phyloP scores from a whole-genome alignment of 139 green algal genomes.

The Raphidocelis subcapitata region DNA sequence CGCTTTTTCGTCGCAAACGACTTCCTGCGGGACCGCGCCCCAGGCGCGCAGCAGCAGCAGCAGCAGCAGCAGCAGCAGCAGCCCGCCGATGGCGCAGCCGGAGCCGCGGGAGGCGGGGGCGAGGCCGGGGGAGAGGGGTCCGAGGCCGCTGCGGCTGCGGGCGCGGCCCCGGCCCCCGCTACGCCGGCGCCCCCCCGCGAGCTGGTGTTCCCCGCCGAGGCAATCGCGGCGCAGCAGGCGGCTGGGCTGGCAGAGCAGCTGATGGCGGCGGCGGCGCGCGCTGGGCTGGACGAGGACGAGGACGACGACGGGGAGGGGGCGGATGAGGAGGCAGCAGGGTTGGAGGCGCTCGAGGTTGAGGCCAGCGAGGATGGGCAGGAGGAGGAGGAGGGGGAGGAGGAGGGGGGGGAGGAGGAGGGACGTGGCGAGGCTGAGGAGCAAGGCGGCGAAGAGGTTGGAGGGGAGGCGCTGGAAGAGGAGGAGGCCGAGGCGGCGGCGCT shows the following conservation, averaged over 20 bases:
- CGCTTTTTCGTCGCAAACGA: conserved; percentile 29
- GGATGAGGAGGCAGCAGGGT: neutral
- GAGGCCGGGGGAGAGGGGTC: neutral
- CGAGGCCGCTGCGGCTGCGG: conserved; percentile 11
- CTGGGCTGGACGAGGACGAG: neutral
- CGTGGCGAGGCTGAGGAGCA: neutral
- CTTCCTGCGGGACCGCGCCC: conserved; percentile 17
- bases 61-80: neutral
- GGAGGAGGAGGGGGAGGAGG: conserved; percentile 6
- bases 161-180: too few species aligned
- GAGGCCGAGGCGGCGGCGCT: too few species aligned
- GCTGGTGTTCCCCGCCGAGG: conserved; percentile 24
- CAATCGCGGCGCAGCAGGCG: conserved; percentile 5
- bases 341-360: neutral
- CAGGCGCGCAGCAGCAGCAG: neutral
- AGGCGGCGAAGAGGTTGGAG: neutral
- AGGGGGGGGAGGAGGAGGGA: neutral
- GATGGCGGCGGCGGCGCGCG: neutral
- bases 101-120: neutral
- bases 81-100: too few species aligned
- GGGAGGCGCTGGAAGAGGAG: too few species aligned
- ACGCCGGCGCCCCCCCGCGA: neutral
- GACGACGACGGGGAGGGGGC: neutral
- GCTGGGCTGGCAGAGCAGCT: conserved; percentile 5
- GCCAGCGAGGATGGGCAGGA: neutral